Conservation (phyloP, 352 stramenopile species). For the Thraustotheca clavata region DNA sequence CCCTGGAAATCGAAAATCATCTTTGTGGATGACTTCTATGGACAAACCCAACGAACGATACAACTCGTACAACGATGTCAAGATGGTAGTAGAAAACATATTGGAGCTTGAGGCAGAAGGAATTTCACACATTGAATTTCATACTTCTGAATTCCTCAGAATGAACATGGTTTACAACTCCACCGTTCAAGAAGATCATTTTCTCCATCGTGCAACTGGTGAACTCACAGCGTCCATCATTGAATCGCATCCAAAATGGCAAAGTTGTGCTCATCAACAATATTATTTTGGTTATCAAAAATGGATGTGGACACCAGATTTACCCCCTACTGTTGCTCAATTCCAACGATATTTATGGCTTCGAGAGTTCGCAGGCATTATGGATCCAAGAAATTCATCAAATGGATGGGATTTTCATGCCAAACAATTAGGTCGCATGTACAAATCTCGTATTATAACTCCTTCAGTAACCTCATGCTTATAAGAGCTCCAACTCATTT, state of each 20-base stretch:
- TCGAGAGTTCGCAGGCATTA: background rate
- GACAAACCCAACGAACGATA: background rate
- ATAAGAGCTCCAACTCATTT: background rate
- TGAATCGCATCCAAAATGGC: background rate
- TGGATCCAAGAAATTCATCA: background rate
- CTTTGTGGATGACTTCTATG: background rate
- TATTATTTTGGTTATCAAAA: slow-evolving; percentile 14
- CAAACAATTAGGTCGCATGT: background rate
- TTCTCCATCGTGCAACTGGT: background rate
- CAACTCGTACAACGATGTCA: background rate
- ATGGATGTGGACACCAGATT: background rate
- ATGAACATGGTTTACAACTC: background rate
- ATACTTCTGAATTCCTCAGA: background rate
- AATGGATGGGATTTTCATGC: slow-evolving; percentile 1
- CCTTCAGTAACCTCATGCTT: background rate
- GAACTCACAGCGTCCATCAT: background rate
- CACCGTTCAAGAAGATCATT: background rate
- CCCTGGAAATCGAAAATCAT: background rate
- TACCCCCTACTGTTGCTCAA: background rate
- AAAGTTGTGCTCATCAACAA: background rate
- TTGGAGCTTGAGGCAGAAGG: background rate
- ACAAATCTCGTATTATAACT: slow-evolving; percentile 2
- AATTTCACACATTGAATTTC: background rate
- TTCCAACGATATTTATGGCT: slow-evolving; percentile 7
- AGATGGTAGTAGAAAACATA: background rate